These are phyloP conservation scores for Pseudogymnoascus sp. DNA, from an alignment of 2,329 filamentous ascomycete genomes.

Conservation along the genomic window DNA sequence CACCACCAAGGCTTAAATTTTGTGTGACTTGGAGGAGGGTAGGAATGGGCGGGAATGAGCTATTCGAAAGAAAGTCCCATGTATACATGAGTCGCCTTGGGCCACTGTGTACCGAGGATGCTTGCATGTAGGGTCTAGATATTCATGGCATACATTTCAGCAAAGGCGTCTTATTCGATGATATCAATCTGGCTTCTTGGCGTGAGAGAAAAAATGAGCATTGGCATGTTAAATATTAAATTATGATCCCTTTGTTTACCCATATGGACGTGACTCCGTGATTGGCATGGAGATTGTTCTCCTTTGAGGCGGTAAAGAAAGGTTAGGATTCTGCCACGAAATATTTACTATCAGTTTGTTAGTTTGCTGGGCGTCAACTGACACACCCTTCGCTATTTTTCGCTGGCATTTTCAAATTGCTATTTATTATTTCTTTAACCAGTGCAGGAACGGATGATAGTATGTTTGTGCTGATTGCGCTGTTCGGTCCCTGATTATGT, in stretches of 20 bases:
- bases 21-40: slow-evolving; percentile 30
- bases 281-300: not conserved
- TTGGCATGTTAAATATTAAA: slow-evolving; percentile 6
- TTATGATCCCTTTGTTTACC: slow-evolving; percentile 4
- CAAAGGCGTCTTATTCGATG: slow-evolving; percentile 6
- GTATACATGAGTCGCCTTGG: not conserved
- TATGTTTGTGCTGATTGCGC: not conserved
- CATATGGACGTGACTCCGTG: not conserved
- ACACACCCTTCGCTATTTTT: not conserved
- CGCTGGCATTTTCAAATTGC: not conserved
- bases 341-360: not conserved
- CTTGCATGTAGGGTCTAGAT: slow-evolving; percentile 6
- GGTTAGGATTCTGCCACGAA: not conserved
- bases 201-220: slow-evolving; percentile 7
- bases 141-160: slow-evolving; percentile 9
- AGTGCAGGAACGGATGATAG: not conserved
- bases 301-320: not conserved
- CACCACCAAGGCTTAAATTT: slow-evolving; percentile 39
- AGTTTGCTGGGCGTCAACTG: not conserved
- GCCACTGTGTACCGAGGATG: not conserved
- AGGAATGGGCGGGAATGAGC: slow-evolving; percentile 39
- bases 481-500: not conserved
- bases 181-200: slow-evolving; percentile 4
- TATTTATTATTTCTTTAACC: not conserved
- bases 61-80: slow-evolving; percentile 8